A percentile compares a stretch with the other conserved stretches of the same genome.
Conservation (phyloP, 2,329 filamentous ascomycete genomes). For the Xylariales sp. region DNA sequence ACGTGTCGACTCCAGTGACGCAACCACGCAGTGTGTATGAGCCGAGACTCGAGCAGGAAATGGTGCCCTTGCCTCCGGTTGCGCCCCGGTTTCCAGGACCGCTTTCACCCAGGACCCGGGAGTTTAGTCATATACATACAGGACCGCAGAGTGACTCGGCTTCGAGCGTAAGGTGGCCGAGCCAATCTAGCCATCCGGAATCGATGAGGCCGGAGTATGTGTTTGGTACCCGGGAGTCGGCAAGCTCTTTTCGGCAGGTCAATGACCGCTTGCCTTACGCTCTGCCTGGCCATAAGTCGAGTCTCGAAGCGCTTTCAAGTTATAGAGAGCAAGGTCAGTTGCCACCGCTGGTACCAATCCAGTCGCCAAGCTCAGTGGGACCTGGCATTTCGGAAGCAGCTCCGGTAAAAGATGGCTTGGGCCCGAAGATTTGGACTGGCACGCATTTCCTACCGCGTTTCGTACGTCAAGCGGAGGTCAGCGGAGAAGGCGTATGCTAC, state of each 20-base stretch:
- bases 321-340: slow-evolving; percentile 22
- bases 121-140: slow-evolving; percentile 29
- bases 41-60: slow-evolving; percentile 38
- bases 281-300: slow-evolving; percentile 21
- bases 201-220: slow-evolving; percentile 40
- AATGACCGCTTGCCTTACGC: slow-evolving; percentile 21
- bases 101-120: slow-evolving; percentile 39
- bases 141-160: slow-evolving; percentile 17
- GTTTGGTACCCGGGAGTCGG: slow-evolving; percentile 38
- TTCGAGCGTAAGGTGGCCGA: slow-evolving; percentile 30
- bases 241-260: slow-evolving; percentile 22
- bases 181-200: slow-evolving; percentile 38
- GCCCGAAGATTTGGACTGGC: slow-evolving; percentile 66
- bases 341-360: slow-evolving; percentile 18
- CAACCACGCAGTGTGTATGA: slow-evolving; percentile 45
- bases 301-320: slow-evolving; percentile 12
- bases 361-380: slow-evolving; percentile 25
- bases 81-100: slow-evolving; percentile 35
- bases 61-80: slow-evolving; percentile 28
- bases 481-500: slow-evolving; percentile 76
- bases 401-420: slow-evolving; percentile 54
- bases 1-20: slow-evolving; percentile 29
- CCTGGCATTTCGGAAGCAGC: slow-evolving; percentile 36
- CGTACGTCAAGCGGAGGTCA: slow-evolving; percentile 59
- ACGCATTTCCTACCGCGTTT: slow-evolving; percentile 64